Conservation (phyloP, 192 early-diverging fungal species). For the Gryganskiella cystojenkinii region DNA sequence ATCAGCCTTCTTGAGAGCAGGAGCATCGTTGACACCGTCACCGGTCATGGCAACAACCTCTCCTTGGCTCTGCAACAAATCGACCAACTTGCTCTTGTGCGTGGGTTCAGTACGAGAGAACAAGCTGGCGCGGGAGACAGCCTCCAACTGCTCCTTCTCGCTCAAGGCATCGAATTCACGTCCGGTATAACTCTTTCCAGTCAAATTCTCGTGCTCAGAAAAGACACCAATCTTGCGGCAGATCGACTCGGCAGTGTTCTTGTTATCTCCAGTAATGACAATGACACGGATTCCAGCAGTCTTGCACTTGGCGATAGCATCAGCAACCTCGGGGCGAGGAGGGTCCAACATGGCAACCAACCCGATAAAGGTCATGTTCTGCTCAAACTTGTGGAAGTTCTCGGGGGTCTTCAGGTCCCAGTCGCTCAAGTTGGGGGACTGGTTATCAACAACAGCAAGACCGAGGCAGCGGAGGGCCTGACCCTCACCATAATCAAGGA, state of each 20-base stretch:
- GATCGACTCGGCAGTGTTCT: constrained; percentile 96
- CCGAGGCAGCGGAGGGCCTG: constrained; percentile 91
- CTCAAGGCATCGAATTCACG: constrained; percentile 94
- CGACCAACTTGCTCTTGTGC: constrained; percentile 95
- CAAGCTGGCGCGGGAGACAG: constrained; percentile 79
- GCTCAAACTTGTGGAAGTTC: constrained; percentile 80
- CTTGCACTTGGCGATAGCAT: constrained; percentile 86
- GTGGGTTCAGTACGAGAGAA: constrained; percentile 97
- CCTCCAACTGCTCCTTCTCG: constrained; percentile 74
- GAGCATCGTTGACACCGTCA: constrained; percentile 99
- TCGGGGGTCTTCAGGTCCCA: constrained; percentile 68
- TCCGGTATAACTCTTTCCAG: constrained; percentile 85
- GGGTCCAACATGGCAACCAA: constrained; percentile 98
- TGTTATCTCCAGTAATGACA: constrained; percentile 98
- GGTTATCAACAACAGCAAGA: constrained; percentile 86
- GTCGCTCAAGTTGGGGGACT: constrained; percentile 52
- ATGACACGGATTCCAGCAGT: constrained; percentile 98
- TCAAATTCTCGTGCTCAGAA: constrained; percentile 69
- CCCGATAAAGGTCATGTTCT: constrained; percentile 93
- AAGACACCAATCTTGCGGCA: constrained; percentile 97
- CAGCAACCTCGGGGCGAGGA: constrained; percentile 90
- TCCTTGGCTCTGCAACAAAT: constrained; percentile 86
- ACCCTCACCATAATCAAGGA: constrained; percentile 77
- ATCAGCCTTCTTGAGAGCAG: constrained; percentile 97
- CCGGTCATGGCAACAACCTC: constrained; percentile 96